Evolutionary conservation across 2,329 filamentous ascomycete species (phyloP).

Genomic region (Neofusicoccum umdonicola): DNA sequence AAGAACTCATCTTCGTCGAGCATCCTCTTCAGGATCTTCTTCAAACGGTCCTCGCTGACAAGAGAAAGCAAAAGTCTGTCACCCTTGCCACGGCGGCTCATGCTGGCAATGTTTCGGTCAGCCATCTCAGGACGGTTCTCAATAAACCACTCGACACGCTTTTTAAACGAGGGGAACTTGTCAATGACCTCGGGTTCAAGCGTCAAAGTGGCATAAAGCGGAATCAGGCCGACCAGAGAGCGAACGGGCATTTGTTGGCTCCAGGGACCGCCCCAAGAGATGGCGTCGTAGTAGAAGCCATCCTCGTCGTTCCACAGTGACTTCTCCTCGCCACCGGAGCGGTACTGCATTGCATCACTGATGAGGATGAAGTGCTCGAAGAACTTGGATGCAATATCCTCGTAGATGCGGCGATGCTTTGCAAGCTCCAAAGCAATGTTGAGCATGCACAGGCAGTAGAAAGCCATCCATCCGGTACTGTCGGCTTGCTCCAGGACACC

Average conservation of each 20-base stretch:
- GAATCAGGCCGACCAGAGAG: slow-evolving; percentile 90
- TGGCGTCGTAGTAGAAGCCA: slow-evolving; percentile 97
- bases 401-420: slow-evolving; percentile 91
- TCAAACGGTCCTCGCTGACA: slow-evolving; percentile 87
- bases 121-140: slow-evolving; percentile 82
- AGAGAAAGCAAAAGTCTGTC: slow-evolving; percentile 84
- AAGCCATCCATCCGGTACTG: slow-evolving; percentile 98
- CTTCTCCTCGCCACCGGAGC: slow-evolving; percentile 67
- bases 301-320: slow-evolving; percentile 96
- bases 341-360: slow-evolving; percentile 86
- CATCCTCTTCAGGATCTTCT: slow-evolving; percentile 87
- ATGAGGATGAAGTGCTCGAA: slow-evolving; percentile 99
- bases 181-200: slow-evolving; percentile 92
- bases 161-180: slow-evolving; percentile 88
- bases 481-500: slow-evolving; percentile 94
- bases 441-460: slow-evolving; percentile 94
- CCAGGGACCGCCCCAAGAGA: slow-evolving; percentile 92
- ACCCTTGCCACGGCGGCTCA: slow-evolving; percentile 85
- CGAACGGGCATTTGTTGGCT: slow-evolving; percentile 88
- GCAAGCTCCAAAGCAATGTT: slow-evolving; percentile 94
- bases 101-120: slow-evolving; percentile 91
- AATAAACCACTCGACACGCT: slow-evolving; percentile 90
- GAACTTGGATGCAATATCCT: slow-evolving; percentile 96
- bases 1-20: slow-evolving; percentile 92
- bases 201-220: slow-evolving; percentile 86